Evolutionary conservation across 164 flowering plant species (phyloP).

Genomic region (Vitis vinifera): DNA sequence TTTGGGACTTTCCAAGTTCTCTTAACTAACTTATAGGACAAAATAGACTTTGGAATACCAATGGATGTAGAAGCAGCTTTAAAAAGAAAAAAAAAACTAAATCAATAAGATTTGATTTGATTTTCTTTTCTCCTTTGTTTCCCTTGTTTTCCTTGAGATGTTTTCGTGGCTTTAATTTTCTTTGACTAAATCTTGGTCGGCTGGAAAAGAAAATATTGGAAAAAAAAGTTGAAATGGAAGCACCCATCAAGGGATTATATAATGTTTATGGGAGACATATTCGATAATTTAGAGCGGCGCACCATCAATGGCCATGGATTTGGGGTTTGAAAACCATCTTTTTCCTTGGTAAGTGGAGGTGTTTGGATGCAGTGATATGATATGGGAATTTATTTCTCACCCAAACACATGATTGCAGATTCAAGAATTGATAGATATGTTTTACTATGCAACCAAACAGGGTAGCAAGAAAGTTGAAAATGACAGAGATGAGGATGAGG

Average conservation of each 20-base stretch:
- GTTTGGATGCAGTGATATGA: not conserved
- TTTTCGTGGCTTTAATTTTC: slow-evolving; percentile 10
- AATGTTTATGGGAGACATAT: slow-evolving; percentile 1
- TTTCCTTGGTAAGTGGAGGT: not conserved
- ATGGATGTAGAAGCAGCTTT: slow-evolving; percentile 6
- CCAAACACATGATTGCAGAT: not conserved
- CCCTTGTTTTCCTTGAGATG: not conserved
- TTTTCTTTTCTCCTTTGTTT: not conserved
- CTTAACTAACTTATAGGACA: slow-evolving; percentile 1
- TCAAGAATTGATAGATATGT: not conserved
- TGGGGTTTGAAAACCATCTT: not conserved
- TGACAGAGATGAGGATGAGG: not conserved
- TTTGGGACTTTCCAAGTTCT: not conserved
- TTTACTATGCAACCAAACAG: not conserved
- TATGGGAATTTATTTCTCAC: too few relatives aligned
- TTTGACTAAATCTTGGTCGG: slow-evolving; percentile 27
- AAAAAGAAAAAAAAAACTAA: too few relatives aligned
- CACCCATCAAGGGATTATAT: not conserved
- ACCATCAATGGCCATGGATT: not conserved
- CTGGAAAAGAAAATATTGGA: slow-evolving; percentile 8
- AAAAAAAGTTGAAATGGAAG: slow-evolving; percentile 4
- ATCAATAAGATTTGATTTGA: too few relatives aligned
- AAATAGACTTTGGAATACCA: not conserved
- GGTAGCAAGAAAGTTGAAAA: not conserved
- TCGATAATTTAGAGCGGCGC: slow-evolving; percentile 7